phyloP scores from a whole-genome alignment of 140 eudicot species.

The Ambrosia hybrid region DNA sequence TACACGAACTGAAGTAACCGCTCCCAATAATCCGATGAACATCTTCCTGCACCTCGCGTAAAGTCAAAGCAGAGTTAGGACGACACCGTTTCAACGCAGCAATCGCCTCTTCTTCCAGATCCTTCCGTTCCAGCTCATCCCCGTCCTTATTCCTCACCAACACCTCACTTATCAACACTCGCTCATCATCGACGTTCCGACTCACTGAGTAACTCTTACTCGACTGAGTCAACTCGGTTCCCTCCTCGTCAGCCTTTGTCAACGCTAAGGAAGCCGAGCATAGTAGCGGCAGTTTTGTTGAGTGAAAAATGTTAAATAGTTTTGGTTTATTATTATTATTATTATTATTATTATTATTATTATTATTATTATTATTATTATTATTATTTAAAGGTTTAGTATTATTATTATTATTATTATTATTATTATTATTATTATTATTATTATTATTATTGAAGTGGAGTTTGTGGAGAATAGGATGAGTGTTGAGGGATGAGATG shows the following conservation, averaged over 20 bases:
- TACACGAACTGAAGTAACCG: conserved; percentile 79
- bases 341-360: too few species aligned
- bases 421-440: too few species aligned
- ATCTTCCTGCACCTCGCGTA: conserved; percentile 92
- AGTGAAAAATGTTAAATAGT: background rate
- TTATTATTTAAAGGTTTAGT: too few species aligned
- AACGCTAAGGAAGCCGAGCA: conserved; percentile 63
- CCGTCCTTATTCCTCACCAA: conserved; percentile 90
- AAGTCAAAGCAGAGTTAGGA: conserved; percentile 76
- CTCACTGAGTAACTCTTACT: conserved; percentile 38
- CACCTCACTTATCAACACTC: conserved; percentile 93
- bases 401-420: too few species aligned
- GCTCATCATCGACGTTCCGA: conserved; percentile 55
- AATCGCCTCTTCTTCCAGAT: conserved; percentile 79
- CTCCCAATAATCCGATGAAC: conserved; percentile 87
- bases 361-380: too few species aligned
- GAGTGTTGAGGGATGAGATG: conserved; percentile 31
- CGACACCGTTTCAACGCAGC: conserved; percentile 75
- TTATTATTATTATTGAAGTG: too few species aligned
- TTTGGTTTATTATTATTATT: background rate
- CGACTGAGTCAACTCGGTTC: conserved; percentile 30
- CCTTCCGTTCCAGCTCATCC: conserved; percentile 91
- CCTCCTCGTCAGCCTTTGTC: conserved; percentile 46
- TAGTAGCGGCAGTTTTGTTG: conserved; percentile 30
- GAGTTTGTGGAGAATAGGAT: too few species aligned